These are phyloP conservation scores for Epichloe gansuensis DNA, from an alignment of 2,329 filamentous ascomycete genomes.

Conservation along the genomic window DNA sequence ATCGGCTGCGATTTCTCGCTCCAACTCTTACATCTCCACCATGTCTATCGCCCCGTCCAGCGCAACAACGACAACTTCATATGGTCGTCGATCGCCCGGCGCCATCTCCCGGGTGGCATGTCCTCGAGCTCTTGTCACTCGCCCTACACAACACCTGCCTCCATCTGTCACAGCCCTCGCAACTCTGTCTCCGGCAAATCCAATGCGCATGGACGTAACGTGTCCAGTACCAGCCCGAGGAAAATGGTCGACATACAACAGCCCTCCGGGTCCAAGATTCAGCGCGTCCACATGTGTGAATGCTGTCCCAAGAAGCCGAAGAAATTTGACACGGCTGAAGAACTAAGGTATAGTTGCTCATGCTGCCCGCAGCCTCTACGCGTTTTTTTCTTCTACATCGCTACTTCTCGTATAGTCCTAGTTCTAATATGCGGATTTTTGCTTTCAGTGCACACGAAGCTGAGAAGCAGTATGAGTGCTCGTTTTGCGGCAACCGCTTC, in stretches of 20 bases:
- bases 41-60: constrained; percentile 30
- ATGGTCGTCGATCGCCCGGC: constrained; percentile 34
- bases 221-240: constrained; percentile 37
- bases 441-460: constrained; percentile 64
- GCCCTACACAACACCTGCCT: constrained; percentile 35
- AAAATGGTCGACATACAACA: constrained; percentile 40
- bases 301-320: constrained; percentile 97
- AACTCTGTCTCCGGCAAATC: constrained; percentile 30
- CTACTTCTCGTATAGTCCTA: not conserved
- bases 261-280: constrained; percentile 34
- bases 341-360: constrained; percentile 56
- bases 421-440: constrained; percentile 11
- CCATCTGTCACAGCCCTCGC: constrained; percentile 37
- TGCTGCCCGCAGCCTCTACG: too few relatives aligned
- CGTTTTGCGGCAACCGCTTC: constrained; percentile 87
- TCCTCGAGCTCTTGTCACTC: constrained; percentile 39
- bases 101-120: constrained; percentile 35
- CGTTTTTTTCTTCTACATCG: too few relatives aligned
- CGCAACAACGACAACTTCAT: constrained; percentile 31
- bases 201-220: constrained; percentile 30
- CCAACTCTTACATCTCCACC: constrained; percentile 36
- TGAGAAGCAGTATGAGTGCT: constrained; percentile 93
- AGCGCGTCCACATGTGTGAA: constrained; percentile 60
- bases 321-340: constrained; percentile 77
- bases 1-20: constrained; percentile 26